Conservation (phyloP, 192 early-diverging fungal species). For the Coemansia sp. region DNA sequence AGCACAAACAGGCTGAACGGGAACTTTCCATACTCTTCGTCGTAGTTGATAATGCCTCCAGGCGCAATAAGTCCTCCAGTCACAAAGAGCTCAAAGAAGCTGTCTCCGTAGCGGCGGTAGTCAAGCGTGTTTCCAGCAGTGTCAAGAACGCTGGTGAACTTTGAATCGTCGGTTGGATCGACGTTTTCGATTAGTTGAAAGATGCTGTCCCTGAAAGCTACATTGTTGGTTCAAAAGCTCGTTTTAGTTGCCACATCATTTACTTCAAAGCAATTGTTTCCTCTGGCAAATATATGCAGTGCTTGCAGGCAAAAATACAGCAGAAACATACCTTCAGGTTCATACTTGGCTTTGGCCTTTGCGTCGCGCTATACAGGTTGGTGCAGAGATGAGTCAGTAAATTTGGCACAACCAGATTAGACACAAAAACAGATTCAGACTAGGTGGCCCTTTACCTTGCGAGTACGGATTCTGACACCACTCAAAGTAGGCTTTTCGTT, state of each 20-base stretch:
- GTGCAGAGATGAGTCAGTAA: neutral
- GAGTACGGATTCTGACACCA: constrained; percentile 53
- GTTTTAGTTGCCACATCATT: no score
- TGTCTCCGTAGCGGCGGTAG: constrained; percentile 93
- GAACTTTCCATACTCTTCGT: constrained; percentile 75
- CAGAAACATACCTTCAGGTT: constrained; percentile 55
- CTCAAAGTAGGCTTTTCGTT: constrained; percentile 57
- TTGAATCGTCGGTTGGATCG: constrained; percentile 64
- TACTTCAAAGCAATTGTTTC: no score
- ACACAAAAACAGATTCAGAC: neutral
- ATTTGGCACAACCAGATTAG: neutral
- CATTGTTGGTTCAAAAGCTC: no score
- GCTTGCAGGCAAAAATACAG: no score
- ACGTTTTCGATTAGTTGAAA: constrained; percentile 56
- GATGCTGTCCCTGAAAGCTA: constrained; percentile 43
- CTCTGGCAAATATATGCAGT: constrained; percentile 11
- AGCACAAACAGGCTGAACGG: constrained; percentile 70
- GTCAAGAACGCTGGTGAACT: constrained; percentile 76
- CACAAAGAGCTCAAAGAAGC: constrained; percentile 91
- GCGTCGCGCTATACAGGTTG: constrained; percentile 51
- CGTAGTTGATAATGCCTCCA: constrained; percentile 51
- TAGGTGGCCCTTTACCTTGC: constrained; percentile 35
- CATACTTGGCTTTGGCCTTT: constrained; percentile 70
- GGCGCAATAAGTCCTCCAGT: constrained; percentile 82
- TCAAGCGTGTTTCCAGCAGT: constrained; percentile 82